phyloP scores from a whole-genome alignment of 176 grass and related monocot genomes.

The Tillandsia fasciculata region DNA sequence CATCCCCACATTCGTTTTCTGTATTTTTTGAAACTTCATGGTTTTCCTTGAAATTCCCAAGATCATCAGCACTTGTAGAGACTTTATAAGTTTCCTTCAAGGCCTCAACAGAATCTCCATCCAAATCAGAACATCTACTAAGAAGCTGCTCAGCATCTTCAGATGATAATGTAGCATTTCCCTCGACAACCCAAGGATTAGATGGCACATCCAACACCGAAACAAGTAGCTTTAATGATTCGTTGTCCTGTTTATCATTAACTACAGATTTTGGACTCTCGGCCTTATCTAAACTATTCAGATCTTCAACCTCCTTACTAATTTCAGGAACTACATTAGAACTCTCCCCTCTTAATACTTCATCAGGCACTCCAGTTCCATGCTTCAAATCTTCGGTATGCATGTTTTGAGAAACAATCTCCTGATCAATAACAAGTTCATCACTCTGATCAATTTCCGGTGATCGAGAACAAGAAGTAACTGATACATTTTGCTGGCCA shows the following conservation, averaged over 20 bases:
- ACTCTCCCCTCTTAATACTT: conserved; percentile 21
- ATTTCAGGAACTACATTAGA: conserved; percentile 24
- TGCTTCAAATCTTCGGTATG: conserved; percentile 18
- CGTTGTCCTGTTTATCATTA: conserved; percentile 18
- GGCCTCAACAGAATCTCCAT: conserved; percentile 15
- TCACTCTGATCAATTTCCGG: conserved; percentile 17
- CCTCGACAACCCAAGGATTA: not conserved
- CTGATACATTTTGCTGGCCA: not conserved
- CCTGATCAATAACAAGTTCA: conserved; percentile 14
- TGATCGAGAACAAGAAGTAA: conserved; percentile 9
- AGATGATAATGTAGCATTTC: conserved; percentile 7
- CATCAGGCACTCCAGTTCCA: conserved; percentile 12
- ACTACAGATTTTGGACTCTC: conserved; percentile 21
- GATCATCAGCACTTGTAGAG: conserved; percentile 16
- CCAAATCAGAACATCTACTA: conserved; percentile 32
- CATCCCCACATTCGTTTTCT: conserved; percentile 20
- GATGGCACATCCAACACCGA: conserved; percentile 20
- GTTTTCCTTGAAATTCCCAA: conserved; percentile 13
- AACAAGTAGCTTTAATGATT: conserved; percentile 13
- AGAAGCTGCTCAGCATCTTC: conserved; percentile 34
- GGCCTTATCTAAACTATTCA: conserved; percentile 9
- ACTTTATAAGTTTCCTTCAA: conserved; percentile 12
- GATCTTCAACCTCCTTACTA: conserved; percentile 29
- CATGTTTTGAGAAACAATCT: conserved; percentile 4
- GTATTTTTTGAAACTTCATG: conserved; percentile 18